A percentile compares a stretch with the other conserved stretches of the same genome.
These are phyloP conservation scores for Heliosperma pusillum DNA, from an alignment of 148 eudicot genomes.

Conservation along the genomic window DNA sequence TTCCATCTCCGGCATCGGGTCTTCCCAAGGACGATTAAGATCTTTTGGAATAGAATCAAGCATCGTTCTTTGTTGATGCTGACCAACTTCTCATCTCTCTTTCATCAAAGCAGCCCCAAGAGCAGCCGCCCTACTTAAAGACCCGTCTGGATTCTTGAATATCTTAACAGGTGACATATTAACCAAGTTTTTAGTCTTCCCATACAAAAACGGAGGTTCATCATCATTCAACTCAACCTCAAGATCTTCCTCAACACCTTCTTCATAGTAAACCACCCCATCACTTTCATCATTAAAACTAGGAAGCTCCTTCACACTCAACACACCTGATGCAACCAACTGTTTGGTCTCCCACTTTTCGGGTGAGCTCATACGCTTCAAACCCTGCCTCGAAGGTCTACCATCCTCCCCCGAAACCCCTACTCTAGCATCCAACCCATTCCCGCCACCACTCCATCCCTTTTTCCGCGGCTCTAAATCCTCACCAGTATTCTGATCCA, in stretches of 20 bases:
- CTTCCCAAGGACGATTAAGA: conserved; percentile 99
- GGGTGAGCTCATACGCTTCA: conserved; percentile 87
- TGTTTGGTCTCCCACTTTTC: conserved; percentile 93
- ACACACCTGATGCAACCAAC: conserved; percentile 69
- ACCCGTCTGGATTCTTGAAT: conserved; percentile 89
- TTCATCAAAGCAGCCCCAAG: conserved; percentile 76
- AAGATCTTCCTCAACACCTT: conserved; percentile 81
- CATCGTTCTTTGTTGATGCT: conserved; percentile 82
- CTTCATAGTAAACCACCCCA: conserved; percentile 72
- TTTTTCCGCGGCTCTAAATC: conserved; percentile 70
- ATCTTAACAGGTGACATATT: conserved; percentile 95
- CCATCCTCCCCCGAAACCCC: conserved; percentile 60
- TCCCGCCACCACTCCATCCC: conserved; percentile 33
- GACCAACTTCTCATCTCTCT: conserved; percentile 89
- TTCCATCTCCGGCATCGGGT: conserved; percentile 95
- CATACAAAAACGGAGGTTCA: conserved; percentile 77
- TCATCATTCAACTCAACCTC: conserved; percentile 91
- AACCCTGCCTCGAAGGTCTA: conserved; percentile 58
- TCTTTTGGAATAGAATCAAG: conserved; percentile 94
- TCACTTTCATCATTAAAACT: conserved; percentile 78
- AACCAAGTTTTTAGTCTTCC: conserved; percentile 64
- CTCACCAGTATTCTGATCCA: conserved; percentile 78
- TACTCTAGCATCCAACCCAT: conserved; percentile 40
- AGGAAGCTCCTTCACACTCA: conserved; percentile 65
- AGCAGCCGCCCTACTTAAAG: conserved; percentile 91